A percentile compares a stretch with the other conserved stretches of the same genome.
Evolutionary conservation across 1,139 yeast species (phyloP).

Genomic region (Candida mesenterica): DNA sequence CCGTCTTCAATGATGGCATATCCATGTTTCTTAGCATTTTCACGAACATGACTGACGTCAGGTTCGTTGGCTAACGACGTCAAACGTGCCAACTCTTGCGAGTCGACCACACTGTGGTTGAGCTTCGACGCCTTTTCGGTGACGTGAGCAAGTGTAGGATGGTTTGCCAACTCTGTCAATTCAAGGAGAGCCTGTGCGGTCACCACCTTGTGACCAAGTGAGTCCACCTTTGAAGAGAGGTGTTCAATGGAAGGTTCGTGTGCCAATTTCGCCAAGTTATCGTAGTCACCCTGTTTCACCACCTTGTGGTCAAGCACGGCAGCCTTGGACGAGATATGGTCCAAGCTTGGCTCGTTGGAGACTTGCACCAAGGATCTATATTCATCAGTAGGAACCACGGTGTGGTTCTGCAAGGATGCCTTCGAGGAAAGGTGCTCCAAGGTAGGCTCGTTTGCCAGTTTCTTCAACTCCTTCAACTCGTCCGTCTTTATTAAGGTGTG

Average conservation of each 20-base stretch:
- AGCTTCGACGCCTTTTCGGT: constrained; percentile 6
- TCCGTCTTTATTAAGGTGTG: constrained; percentile 16
- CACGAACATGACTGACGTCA: constrained; percentile 12
- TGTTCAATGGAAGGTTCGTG: constrained; percentile 22
- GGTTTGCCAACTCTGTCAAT: constrained; percentile 16
- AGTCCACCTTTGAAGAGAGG: constrained; percentile 17
- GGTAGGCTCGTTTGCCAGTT: constrained; percentile 17
- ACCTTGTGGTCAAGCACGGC: constrained; percentile 4
- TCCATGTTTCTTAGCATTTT: constrained; percentile 12
- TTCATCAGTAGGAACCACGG: constrained; percentile 18
- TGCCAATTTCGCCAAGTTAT: constrained; percentile 15
- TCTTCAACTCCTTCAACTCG: constrained; percentile 17
- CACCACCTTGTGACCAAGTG: constrained; percentile 18
- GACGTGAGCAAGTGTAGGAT: constrained; percentile 12
- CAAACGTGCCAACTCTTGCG: constrained; percentile 7
- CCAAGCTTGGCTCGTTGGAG: constrained; percentile 17
- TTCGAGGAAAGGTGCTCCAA: constrained; percentile 16
- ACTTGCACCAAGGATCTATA: constrained; percentile 9
- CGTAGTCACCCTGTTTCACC: constrained; percentile 15
- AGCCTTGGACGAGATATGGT: constrained; percentile 14
- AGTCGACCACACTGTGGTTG: constrained; percentile 3
- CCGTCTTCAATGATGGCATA: constrained; percentile 19
- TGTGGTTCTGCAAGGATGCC: constrained; percentile 16
- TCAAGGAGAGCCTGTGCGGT: constrained; percentile 14
- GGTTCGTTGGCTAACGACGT: constrained; percentile 15